Base-by-base conservation (phyloP, 352 stramenopile species). In the Globisporangium uncinulatum region DNA sequence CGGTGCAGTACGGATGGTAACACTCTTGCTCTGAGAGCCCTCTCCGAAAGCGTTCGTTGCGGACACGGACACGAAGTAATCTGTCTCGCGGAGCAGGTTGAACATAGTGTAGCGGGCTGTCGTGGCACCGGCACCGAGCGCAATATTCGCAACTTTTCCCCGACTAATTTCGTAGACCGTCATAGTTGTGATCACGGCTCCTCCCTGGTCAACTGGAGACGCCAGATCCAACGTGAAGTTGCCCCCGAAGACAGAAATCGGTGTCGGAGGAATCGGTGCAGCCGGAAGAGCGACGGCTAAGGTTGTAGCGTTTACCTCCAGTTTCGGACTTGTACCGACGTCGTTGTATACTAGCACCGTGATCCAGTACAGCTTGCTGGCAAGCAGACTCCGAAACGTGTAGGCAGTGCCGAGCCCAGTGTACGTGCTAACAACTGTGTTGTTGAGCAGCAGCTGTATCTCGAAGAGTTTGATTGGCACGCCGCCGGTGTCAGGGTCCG, bases 141-240 rank as follows among this genome's bases (percentile, higher is more conserved):
- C 54, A 31, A 73, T 11, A 5, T 37, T 79, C 6, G 56, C 63
- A 11, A 74, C 45, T 2, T 51, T 45, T 1, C 66, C 71, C 8
- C 62, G n/a, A 4, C 15, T 69, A 9, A 54, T 54, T 20, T 85
- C 67, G 41, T 76, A 85, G 15, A 90, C 24, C 5, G 69, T 75
- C 52, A 86, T 66, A 0, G n/a, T 41, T 9, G 55, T 77, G 14
- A 83, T 61, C 4, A 50, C 0, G 0, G 60, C 57, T 20, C 80
- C 80, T 36, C 80, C 80, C 0, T 72, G 77, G n/a, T 82, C 69
- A 0, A 71, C 1, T 10, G 80, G 76, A 14, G 58, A 24, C 0
- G 57, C 42, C 0, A 87, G 20, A 53, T 81, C 57, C 13, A 88
- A 56, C 5, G 76, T 88, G n/a, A 87, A 71, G 41, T 82, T 90